Conservation (phyloP, 1,284 basidiomycete species). For the Fistulinella cinereoalba region DNA sequence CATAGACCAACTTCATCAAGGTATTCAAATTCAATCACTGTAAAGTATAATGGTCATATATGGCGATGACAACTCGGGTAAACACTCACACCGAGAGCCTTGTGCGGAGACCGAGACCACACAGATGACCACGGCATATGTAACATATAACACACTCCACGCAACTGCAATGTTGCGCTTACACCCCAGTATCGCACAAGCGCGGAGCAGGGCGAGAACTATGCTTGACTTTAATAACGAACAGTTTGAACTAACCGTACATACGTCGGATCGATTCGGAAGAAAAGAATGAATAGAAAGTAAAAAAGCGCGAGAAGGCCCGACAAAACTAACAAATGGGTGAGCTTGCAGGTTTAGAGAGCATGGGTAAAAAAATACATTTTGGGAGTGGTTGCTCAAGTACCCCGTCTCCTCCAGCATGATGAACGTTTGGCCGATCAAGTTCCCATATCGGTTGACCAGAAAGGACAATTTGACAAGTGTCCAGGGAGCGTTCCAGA, state of each 20-base stretch:
- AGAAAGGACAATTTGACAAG: constrained; percentile 22
- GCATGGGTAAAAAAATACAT: constrained; percentile 6
- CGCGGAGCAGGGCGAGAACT: constrained; percentile 27
- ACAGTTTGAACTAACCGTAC: neutral
- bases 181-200: constrained; percentile 18
- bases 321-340: constrained; percentile 17
- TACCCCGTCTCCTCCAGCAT: constrained; percentile 23
- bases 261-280: constrained; percentile 25
- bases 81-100: constrained; percentile 6
- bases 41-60: neutral
- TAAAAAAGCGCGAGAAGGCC: constrained; percentile 2
- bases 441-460: constrained; percentile 23
- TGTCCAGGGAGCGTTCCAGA: constrained; percentile 22
- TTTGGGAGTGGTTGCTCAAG: constrained; percentile 13
- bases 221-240: neutral
- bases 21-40: constrained; percentile 8
- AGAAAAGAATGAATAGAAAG: constrained; percentile 13
- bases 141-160: constrained; percentile 7
- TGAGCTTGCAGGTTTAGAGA: neutral
- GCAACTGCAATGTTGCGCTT: constrained; percentile 1
- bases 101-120: neutral
- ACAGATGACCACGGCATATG: constrained; percentile 5
- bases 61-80: neutral
- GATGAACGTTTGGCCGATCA: constrained; percentile 22
- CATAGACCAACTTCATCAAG: constrained; percentile 14